A percentile compares a stretch with the other conserved stretches of the same genome.
Evolutionary conservation across 2,329 filamentous ascomycete species (phyloP).

Genomic region (Elsinoe perseae): DNA sequence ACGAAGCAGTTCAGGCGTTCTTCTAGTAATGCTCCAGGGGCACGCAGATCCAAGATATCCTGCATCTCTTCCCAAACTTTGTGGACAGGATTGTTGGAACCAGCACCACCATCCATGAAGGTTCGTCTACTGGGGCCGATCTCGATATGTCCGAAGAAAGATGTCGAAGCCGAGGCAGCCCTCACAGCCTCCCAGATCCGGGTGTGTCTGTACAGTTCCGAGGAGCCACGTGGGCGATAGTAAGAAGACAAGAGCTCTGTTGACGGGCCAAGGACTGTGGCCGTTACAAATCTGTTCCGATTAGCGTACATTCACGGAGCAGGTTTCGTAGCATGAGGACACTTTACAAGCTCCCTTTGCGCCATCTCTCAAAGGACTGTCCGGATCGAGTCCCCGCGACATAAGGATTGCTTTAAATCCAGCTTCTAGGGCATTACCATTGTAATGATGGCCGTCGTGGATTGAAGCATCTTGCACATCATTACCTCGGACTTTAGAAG

Average conservation of each 20-base stretch:
- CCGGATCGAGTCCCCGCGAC: neutral
- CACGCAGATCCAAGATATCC: constrained; percentile 21
- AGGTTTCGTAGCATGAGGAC: no score
- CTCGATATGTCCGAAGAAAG: constrained; percentile 30
- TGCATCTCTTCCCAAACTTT: constrained; percentile 35
- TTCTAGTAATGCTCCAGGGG: neutral
- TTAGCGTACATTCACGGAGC: no score
- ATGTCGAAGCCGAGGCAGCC: constrained; percentile 28
- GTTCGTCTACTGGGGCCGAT: constrained; percentile 27
- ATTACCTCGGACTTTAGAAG: no score
- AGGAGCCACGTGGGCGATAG: constrained; percentile 28
- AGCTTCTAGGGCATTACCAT: constrained; percentile 5
- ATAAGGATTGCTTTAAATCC: constrained; percentile 19
- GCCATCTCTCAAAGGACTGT: constrained; percentile 37
- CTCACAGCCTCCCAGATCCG: constrained; percentile 25
- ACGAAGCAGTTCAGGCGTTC: constrained; percentile 9
- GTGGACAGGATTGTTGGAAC: constrained; percentile 42
- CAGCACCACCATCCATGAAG: constrained; percentile 40
- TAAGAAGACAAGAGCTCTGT: constrained; percentile 15
- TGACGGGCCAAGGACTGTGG: neutral
- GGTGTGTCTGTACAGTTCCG: constrained; percentile 13
- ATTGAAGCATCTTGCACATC: neutral
- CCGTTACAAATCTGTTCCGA: neutral
- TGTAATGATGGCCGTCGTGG: constrained; percentile 16
- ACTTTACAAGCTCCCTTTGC: constrained; percentile 66